These are phyloP conservation scores for Monosporascus sp. DNA, from an alignment of 2,329 filamentous ascomycete genomes.

Conservation along the genomic window DNA sequence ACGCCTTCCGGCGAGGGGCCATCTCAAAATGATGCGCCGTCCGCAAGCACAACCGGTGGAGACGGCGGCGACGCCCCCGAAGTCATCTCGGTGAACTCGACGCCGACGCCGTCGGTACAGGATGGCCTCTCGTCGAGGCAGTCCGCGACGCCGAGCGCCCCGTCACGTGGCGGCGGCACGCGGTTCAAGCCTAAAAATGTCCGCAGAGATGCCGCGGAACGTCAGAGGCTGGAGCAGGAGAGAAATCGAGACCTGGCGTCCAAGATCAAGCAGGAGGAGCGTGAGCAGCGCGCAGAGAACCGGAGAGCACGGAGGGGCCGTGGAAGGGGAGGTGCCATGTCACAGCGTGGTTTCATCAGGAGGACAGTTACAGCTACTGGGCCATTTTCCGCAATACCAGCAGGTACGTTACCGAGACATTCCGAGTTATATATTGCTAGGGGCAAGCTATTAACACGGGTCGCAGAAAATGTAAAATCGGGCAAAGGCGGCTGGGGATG, in stretches of 20 bases:
- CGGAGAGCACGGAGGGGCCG: conserved; percentile 31
- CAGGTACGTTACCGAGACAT: conserved; percentile 14
- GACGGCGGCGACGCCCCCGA: background rate
- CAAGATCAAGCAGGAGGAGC: conserved; percentile 27
- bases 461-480: conserved; percentile 20
- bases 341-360: conserved; percentile 21
- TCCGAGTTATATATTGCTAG: background rate
- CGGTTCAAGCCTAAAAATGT: conserved; percentile 44
- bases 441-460: conserved; percentile 5
- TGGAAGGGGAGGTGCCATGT: conserved; percentile 28
- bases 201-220: conserved; percentile 44
- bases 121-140: conserved; percentile 10
- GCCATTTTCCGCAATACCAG: conserved; percentile 28
- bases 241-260: conserved; percentile 20
- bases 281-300: conserved; percentile 24
- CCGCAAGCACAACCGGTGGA: background rate
- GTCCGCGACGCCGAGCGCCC: conserved; percentile 28
- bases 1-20: background rate
- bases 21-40: background rate
- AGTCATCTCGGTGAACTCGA: background rate
- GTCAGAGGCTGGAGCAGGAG: conserved; percentile 39
- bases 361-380: conserved; percentile 28
- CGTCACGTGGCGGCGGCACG: conserved; percentile 27
- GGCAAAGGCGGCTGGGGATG: conserved; percentile 12
- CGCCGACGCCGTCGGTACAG: background rate